Evolutionary conservation across 177 flowering plant species (phyloP).

Genomic region (Vitis hybrid): DNA sequence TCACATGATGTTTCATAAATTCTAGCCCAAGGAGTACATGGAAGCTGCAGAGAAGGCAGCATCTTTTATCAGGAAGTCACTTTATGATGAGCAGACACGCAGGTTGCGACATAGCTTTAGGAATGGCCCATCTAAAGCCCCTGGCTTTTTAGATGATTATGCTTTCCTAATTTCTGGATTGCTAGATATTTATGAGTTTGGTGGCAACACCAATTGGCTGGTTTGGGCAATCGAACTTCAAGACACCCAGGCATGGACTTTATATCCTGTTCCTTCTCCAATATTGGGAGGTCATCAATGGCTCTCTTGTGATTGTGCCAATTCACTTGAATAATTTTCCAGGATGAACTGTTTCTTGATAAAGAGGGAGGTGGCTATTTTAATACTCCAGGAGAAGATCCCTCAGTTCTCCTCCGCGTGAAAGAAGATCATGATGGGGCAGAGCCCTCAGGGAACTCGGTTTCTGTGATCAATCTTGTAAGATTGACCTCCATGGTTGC

Average conservation of each 20-base stretch:
- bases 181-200: constrained; percentile 81
- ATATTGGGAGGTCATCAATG: neutral
- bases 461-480: constrained; percentile 76
- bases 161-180: constrained; percentile 83
- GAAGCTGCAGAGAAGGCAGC: constrained; percentile 85
- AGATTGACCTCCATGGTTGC: constrained; percentile 64
- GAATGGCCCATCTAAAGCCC: constrained; percentile 92
- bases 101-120: constrained; percentile 82
- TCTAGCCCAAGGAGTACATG: constrained; percentile 77
- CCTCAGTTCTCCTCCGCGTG: constrained; percentile 87
- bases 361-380: constrained; percentile 87
- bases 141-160: constrained; percentile 93
- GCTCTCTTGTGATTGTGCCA: neutral
- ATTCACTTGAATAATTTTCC: constrained; percentile 10
- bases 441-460: constrained; percentile 96
- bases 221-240: constrained; percentile 86
- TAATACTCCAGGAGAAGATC: constrained; percentile 87
- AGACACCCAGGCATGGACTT: constrained; percentile 65
- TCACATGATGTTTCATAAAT: neutral
- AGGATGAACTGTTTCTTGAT: constrained; percentile 93
- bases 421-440: constrained; percentile 99
- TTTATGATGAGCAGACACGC: constrained; percentile 55
- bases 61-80: constrained; percentile 64
- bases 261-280: neutral
- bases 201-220: constrained; percentile 70